Evolutionary conservation across 169 alveolate species (phyloP).

Genomic region (Theileria luwenshuni): DNA sequence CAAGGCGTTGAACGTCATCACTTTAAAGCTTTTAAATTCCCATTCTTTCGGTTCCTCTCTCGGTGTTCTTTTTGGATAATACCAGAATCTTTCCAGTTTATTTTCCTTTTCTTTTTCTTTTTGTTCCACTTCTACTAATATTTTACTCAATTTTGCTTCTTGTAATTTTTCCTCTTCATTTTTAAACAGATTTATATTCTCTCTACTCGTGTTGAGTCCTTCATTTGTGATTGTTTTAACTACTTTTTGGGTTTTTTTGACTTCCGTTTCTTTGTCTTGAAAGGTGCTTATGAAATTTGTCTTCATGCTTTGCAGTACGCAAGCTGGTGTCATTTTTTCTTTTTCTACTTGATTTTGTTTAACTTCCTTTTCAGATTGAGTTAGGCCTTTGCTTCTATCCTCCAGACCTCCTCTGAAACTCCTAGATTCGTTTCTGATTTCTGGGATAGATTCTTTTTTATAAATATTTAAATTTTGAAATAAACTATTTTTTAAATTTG

Average conservation of each 20-base stretch:
- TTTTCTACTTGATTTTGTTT: too few species aligned
- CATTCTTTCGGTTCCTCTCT: background rate
- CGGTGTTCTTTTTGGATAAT: background rate
- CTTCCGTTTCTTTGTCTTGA: background rate
- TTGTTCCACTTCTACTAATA: too few species aligned
- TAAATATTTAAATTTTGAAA: too few species aligned
- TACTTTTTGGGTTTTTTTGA: background rate
- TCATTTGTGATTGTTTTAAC: background rate
- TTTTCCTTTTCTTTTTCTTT: background rate
- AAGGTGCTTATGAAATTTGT: background rate
- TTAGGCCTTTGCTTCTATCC: too few species aligned
- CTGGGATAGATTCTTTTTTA: too few species aligned
- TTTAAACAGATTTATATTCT: background rate
- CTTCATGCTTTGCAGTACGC: slow-evolving; percentile 9
- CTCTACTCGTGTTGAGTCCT: background rate
- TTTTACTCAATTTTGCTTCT: too few species aligned
- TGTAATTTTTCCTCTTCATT: too few species aligned
- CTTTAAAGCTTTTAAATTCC: slow-evolving; percentile 19
- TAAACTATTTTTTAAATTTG: too few species aligned
- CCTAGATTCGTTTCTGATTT: too few species aligned
- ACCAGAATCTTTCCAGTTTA: background rate
- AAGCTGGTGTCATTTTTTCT: slow-evolving; percentile 11
- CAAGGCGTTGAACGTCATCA: slow-evolving; percentile 72
- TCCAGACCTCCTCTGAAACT: too few species aligned
- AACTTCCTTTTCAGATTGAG: too few species aligned